Evolutionary conservation across 2,329 filamentous ascomycete species (phyloP).

Genomic region (Scedosporium apiospermum): DNA sequence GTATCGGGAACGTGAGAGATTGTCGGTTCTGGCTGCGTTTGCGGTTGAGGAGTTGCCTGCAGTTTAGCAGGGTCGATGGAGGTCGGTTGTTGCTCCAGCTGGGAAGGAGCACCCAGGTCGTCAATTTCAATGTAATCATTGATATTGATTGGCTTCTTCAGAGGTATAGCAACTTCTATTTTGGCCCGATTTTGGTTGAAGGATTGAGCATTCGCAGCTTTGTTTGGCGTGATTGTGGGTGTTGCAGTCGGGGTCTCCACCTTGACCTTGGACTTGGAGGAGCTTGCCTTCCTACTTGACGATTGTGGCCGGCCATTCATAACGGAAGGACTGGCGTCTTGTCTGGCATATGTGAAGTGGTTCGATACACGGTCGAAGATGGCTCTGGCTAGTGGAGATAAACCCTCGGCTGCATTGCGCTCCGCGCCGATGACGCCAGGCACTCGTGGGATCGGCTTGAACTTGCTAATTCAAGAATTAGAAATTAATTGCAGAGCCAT

Average conservation of each 20-base stretch:
- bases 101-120: slow-evolving; percentile 7
- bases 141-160: slow-evolving; percentile 28
- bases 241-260: not conserved
- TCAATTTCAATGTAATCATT: slow-evolving; percentile 24
- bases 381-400: slow-evolving; percentile 38
- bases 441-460: slow-evolving; percentile 24
- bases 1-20: not conserved
- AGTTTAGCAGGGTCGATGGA: not conserved
- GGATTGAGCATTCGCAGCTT: slow-evolving; percentile 8
- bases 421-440: slow-evolving; percentile 9
- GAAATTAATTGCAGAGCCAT: not conserved
- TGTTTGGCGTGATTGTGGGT: not conserved
- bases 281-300: not conserved
- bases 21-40: not conserved
- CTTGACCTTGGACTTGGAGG: not conserved
- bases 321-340: slow-evolving; percentile 10
- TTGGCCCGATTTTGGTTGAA: slow-evolving; percentile 22
- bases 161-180: slow-evolving; percentile 39
- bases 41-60: not conserved
- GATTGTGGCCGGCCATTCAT: slow-evolving; percentile 4
- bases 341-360: slow-evolving; percentile 29
- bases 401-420: slow-evolving; percentile 25
- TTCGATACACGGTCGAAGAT: slow-evolving; percentile 30
- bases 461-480: slow-evolving; percentile 35
- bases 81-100: not conserved